These are phyloP conservation scores for Pleurotus platypus DNA, from an alignment of 768 basidiomycete species.

Conservation along the genomic window DNA sequence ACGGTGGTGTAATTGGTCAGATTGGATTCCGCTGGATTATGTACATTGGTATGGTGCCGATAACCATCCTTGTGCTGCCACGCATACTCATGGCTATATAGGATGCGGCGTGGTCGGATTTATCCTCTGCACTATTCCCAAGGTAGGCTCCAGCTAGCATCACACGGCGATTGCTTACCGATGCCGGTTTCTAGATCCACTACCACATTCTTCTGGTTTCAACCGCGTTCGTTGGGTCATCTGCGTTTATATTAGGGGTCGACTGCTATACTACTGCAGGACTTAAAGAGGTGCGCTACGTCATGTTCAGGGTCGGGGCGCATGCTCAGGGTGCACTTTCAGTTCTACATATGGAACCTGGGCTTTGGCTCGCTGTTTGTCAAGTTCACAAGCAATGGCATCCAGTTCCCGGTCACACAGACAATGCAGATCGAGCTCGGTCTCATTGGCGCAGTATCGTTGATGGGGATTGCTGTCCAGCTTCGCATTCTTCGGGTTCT, in stretches of 20 bases:
- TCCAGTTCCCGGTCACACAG: constrained; percentile 80
- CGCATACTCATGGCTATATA: constrained; percentile 27
- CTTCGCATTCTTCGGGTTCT: constrained; percentile 81
- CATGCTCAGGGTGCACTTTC: constrained; percentile 10
- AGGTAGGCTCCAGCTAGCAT: constrained; percentile 28
- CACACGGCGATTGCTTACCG: constrained; percentile 14
- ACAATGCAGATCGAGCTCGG: constrained; percentile 94
- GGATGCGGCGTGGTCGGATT: constrained; percentile 76
- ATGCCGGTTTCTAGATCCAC: constrained; percentile 47
- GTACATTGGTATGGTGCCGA: constrained; percentile 61
- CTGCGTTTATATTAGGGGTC: constrained; percentile 87
- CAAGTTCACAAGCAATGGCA: constrained; percentile 62
- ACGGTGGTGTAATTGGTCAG: constrained; percentile 76
- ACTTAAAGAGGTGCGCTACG: constrained; percentile 75
- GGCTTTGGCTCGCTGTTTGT: constrained; percentile 82
- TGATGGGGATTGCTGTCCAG: constrained; percentile 90
- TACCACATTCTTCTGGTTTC: constrained; percentile 84
- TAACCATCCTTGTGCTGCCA: constrained; percentile 5
- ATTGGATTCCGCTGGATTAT: constrained; percentile 87
- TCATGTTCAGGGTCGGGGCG: constrained; percentile 8
- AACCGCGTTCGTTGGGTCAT: constrained; percentile 87
- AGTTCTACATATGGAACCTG: constrained; percentile 97
- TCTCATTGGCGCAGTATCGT: constrained; percentile 74
- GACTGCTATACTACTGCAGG: constrained; percentile 92
- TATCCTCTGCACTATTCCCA: constrained; percentile 79